phyloP scores from a whole-genome alignment of 306 rosid species.

The Lupinus albus region DNA sequence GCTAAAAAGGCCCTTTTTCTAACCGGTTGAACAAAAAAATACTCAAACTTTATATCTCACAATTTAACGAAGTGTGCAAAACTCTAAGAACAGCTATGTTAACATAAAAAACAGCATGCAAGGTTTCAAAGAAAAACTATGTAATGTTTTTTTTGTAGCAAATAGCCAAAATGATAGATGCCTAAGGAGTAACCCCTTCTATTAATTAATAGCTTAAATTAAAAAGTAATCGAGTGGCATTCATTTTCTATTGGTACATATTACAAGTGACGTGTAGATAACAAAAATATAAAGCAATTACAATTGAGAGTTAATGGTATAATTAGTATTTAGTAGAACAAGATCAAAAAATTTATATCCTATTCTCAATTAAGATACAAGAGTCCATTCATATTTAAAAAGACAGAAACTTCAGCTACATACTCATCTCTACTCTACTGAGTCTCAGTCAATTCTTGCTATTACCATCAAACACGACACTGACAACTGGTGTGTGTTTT shows the following conservation, averaged over 20 bases:
- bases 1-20: no score
- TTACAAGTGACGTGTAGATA: conserved; percentile 42
- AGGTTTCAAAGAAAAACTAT: no score
- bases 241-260: conserved; percentile 31
- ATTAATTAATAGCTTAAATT: no score
- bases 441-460: conserved; percentile 31
- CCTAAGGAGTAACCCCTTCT: no score
- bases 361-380: conserved; percentile 44
- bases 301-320: conserved; percentile 58
- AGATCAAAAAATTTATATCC: conserved; percentile 48
- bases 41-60: no score
- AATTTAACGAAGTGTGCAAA: no score
- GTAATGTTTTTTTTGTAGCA: no score
- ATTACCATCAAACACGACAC: conserved; percentile 42
- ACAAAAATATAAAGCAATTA: conserved; percentile 35
- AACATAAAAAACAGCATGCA: no score
- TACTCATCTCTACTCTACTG: conserved; percentile 36
- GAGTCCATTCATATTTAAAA: conserved; percentile 40
- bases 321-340: conserved; percentile 58
- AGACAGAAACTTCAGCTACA: conserved; percentile 39
- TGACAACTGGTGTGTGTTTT: conserved; percentile 5
- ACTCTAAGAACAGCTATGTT: no score
- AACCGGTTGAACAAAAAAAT: no score
- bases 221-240: conserved; percentile 36
- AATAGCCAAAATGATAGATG: no score